Conservation (phyloP, 116 monocot genomes). For the Phalaenopsis hybrid region DNA sequence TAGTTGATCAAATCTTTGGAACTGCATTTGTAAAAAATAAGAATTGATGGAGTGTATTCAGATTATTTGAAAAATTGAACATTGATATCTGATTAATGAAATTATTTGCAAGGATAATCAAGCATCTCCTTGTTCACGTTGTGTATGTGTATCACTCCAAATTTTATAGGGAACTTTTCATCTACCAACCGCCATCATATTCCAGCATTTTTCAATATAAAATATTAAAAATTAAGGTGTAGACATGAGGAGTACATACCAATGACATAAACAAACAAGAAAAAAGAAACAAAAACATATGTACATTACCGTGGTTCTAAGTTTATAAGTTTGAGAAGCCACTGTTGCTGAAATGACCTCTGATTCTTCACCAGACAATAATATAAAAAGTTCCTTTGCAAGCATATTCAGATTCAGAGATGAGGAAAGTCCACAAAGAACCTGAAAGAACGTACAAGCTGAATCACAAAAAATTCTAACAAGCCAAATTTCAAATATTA, state of each 20-base stretch:
- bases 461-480: background rate
- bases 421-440: constrained; percentile 76
- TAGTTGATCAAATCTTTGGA: too few relatives aligned
- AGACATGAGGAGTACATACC: background rate
- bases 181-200: background rate
- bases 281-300: background rate
- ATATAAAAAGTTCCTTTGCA: constrained; percentile 47
- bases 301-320: constrained; percentile 67
- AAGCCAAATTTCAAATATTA: constrained; percentile 3
- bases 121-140: too few relatives aligned
- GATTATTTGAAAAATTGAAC: background rate
- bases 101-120: background rate
- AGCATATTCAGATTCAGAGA: constrained; percentile 36
- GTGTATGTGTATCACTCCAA: background rate
- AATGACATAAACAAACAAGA: background rate
- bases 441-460: constrained; percentile 40
- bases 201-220: background rate
- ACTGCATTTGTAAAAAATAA: background rate
- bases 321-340: constrained; percentile 59
- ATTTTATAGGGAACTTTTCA: background rate
- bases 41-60: background rate
- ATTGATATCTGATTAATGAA: background rate
- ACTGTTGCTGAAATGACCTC: constrained; percentile 36
- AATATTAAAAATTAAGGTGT: background rate
- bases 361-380: constrained; percentile 40